phyloP scores from a whole-genome alignment of 225 moss, liverwort and hornwort genomes.

The Pseudoscleropodium purum region DNA sequence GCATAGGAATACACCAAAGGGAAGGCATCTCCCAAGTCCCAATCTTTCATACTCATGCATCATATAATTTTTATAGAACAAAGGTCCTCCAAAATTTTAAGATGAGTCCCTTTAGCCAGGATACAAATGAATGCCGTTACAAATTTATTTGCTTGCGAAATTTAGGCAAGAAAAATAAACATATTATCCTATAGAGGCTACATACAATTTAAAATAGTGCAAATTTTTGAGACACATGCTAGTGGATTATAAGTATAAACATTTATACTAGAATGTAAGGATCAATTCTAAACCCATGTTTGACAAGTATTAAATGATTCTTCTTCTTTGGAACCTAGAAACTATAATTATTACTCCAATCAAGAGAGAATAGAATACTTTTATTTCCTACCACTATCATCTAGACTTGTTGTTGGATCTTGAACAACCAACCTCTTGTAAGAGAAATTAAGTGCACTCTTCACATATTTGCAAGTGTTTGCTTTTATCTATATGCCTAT shows the following conservation, averaged over 20 bases:
- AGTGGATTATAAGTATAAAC: neutral
- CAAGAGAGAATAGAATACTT: neutral
- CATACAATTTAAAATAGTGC: no score
- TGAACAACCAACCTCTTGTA: neutral
- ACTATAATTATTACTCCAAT: neutral
- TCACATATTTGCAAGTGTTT: neutral
- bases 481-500: no score
- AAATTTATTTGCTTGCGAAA: neutral
- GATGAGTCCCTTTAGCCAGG: neutral
- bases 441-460: neutral
- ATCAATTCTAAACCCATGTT: neutral
- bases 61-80: slow-evolving; percentile 21
- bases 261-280: neutral
- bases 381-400: neutral
- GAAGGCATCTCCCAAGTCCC: slow-evolving; percentile 28
- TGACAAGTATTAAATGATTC: no score
- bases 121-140: neutral
- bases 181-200: neutral
- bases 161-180: neutral
- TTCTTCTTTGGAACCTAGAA: neutral
- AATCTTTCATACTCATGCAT: slow-evolving; percentile 36
- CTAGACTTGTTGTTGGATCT: neutral
- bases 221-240: neutral
- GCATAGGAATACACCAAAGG: slow-evolving; percentile 27
- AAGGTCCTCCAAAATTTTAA: neutral